Percentiles rank a stretch among this genome's conserved stretches.
phyloP scores from a whole-genome alignment of 1,139 yeast species.

The Geotrichum europaeum region DNA sequence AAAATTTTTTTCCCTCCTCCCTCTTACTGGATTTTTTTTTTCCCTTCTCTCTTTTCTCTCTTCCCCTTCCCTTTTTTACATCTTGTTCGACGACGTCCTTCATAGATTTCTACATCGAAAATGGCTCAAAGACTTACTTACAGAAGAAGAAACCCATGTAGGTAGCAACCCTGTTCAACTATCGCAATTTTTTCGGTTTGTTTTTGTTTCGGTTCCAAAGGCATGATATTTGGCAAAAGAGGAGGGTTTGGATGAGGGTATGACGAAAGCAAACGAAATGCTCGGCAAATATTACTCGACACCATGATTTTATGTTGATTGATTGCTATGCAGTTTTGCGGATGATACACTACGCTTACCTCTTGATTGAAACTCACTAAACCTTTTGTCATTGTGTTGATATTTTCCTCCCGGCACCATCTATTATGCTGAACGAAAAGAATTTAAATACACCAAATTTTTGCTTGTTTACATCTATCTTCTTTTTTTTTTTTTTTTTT shows the following conservation, averaged over 20 bases:
- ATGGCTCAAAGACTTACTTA: slow-evolving; percentile 17
- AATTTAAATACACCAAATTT: background rate
- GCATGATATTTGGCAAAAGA: background rate
- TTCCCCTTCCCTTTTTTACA: background rate
- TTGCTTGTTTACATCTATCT: background rate
- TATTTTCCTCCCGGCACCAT: background rate
- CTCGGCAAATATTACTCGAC: background rate
- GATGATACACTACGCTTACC: background rate
- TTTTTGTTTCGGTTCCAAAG: background rate
- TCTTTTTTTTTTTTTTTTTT: background rate
- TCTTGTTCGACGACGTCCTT: slow-evolving; percentile 5
- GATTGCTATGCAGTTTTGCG: background rate
- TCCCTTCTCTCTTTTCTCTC: background rate
- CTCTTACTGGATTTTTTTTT: background rate
- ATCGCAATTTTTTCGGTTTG: background rate
- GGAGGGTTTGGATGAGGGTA: background rate
- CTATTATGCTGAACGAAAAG: background rate
- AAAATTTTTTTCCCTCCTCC: slow-evolving; percentile 1
- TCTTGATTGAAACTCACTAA: background rate
- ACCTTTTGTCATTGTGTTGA: background rate
- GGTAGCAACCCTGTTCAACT: background rate
- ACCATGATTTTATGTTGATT: background rate
- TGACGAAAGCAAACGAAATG: background rate
- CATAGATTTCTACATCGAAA: slow-evolving; percentile 1
- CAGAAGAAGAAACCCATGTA: slow-evolving; percentile 20